Percentiles rank a stretch among this genome's conserved stretches.
These are phyloP conservation scores for Pythium phragmiticola DNA, from an alignment of 352 stramenopile genomes.

Conservation along the genomic window DNA sequence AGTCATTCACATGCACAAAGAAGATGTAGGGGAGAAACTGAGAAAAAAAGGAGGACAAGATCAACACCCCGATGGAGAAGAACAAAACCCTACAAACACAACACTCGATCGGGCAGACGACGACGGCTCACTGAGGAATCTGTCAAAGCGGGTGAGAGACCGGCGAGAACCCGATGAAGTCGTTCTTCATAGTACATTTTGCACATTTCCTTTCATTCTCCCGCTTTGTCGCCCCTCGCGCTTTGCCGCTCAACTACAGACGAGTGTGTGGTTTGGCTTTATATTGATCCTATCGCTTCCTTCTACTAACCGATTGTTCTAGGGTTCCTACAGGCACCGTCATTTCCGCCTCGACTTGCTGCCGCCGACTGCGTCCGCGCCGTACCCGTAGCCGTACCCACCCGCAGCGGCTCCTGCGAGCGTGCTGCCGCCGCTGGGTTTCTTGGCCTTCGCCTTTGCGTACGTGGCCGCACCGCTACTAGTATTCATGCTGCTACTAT, in stretches of 20 bases:
- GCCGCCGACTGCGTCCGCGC: neutral
- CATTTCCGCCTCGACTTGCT: constrained; percentile 27
- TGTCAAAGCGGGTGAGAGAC: neutral
- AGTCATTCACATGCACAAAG: constrained; percentile 4
- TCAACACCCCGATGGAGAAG: neutral
- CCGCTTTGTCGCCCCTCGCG: neutral
- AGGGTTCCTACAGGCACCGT: constrained; percentile 1
- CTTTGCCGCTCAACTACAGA: neutral
- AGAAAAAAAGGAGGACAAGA: neutral
- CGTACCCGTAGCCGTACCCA: constrained; percentile 20
- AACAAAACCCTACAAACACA: neutral
- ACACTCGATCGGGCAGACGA: neutral
- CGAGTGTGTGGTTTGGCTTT: constrained; percentile 8
- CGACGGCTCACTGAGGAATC: neutral
- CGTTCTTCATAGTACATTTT: constrained; percentile 16
- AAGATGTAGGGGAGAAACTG: neutral
- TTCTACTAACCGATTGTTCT: constrained; percentile 2
- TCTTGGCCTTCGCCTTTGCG: constrained; percentile 21
- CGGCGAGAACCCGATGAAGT: neutral
- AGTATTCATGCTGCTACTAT: neutral
- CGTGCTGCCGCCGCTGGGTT: constrained; percentile 10
- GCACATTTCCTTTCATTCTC: neutral
- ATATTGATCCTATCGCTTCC: constrained; percentile 3
- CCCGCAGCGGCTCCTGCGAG: constrained; percentile 9
- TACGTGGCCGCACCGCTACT: neutral